A percentile compares a stretch with the other conserved stretches of the same genome.
These are phyloP conservation scores for Mycena alexandri DNA, from an alignment of 768 basidiomycete species.

Conservation along the genomic window DNA sequence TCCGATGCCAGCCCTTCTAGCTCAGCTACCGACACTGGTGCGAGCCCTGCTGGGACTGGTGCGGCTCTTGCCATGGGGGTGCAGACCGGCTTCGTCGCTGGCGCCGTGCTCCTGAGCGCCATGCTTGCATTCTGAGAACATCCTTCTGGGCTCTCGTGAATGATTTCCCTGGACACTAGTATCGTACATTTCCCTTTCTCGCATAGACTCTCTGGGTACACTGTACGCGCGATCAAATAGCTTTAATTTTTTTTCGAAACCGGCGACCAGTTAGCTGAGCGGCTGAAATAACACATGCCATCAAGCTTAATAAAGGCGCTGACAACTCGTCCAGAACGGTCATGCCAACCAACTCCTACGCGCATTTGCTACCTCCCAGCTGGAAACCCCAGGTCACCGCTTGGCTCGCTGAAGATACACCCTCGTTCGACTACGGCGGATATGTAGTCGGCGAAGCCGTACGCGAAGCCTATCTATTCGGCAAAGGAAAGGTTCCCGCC, in stretches of 20 bases:
- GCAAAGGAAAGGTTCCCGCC: constrained; percentile 83
- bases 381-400: constrained; percentile 86
- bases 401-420: constrained; percentile 95
- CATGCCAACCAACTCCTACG: constrained; percentile 52
- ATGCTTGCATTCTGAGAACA: constrained; percentile 44
- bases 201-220: constrained; percentile 8
- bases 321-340: background rate
- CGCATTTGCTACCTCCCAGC: constrained; percentile 90
- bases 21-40: constrained; percentile 26
- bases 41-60: constrained; percentile 40
- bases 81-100: constrained; percentile 50
- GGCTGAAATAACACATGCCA: background rate
- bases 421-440: constrained; percentile 96
- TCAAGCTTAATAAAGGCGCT: no score
- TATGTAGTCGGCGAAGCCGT: constrained; percentile 94
- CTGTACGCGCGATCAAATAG: background rate
- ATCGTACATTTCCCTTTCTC: constrained; percentile 1
- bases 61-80: constrained; percentile 48
- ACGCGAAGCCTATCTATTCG: constrained; percentile 89
- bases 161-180: constrained; percentile 22
- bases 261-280: background rate
- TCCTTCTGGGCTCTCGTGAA: constrained; percentile 2
- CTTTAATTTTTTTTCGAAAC: background rate
- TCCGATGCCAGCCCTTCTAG: constrained; percentile 5
- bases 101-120: constrained; percentile 51